Conservation (phyloP, 164 flowering plant genomes). For the Annona cherimola region DNA sequence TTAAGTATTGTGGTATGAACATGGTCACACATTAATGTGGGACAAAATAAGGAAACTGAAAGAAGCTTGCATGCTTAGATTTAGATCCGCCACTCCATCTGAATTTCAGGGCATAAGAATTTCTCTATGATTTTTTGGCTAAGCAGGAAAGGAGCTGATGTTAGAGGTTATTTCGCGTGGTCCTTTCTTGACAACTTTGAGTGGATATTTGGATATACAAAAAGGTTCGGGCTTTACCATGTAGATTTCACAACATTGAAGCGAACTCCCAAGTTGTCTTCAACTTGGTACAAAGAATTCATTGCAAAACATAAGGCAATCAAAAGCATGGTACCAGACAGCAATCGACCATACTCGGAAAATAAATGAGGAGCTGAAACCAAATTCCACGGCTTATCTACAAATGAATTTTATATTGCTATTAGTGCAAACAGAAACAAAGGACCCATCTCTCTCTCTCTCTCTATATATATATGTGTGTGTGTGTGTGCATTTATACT, state of each 20-base stretch:
- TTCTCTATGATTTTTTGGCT: background rate
- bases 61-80: background rate
- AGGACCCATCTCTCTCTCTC: background rate
- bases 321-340: background rate
- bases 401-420: background rate
- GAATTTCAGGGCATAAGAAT: background rate
- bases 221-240: slow-evolving; percentile 31
- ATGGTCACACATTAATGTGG: background rate
- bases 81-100: background rate
- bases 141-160: slow-evolving; percentile 15
- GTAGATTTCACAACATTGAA: slow-evolving; percentile 30
- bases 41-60: no score
- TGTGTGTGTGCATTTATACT: no score
- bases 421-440: background rate
- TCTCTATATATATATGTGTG: no score
- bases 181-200: slow-evolving; percentile 40
- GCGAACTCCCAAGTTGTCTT: slow-evolving; percentile 40
- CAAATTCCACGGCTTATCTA: background rate
- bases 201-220: slow-evolving; percentile 29
- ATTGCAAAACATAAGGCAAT: background rate
- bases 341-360: background rate
- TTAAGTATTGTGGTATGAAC: background rate
- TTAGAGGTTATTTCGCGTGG: slow-evolving; percentile 30
- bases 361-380: background rate
- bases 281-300: slow-evolving; percentile 34